phyloP scores from a whole-genome alignment of 495 filamentous ascomycete genomes.

The Coniosporium apollinis region DNA sequence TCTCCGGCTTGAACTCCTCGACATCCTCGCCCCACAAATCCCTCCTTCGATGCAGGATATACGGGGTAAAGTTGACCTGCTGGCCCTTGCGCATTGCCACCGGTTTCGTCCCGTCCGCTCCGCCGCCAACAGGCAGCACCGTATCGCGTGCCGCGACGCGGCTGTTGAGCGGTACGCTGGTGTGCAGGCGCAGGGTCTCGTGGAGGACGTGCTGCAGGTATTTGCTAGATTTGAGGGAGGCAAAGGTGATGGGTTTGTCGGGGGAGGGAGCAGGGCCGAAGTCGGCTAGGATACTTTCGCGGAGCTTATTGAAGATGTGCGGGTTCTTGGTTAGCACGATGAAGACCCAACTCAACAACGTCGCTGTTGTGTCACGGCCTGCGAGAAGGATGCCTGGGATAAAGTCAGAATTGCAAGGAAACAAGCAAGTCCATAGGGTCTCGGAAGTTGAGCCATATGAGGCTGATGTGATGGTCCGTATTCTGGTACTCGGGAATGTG shows the following conservation, averaged over 20 bases:
- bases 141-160: slow-evolving; percentile 8
- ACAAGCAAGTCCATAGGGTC: no score
- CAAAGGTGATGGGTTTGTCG: slow-evolving; percentile 6
- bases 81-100: slow-evolving; percentile 12
- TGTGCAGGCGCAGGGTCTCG: slow-evolving; percentile 13
- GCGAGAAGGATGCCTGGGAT: slow-evolving; percentile 18
- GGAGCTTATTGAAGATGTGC: slow-evolving; percentile 7
- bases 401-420: no score
- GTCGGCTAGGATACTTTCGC: slow-evolving; percentile 1
- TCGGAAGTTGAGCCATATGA: no score
- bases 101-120: slow-evolving; percentile 6
- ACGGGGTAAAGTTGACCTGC: slow-evolving; percentile 6
- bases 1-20: slow-evolving; percentile 12
- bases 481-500: no score
- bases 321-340: slow-evolving; percentile 3
- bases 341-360: slow-evolving; percentile 10
- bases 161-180: slow-evolving; percentile 9
- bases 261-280: slow-evolving; percentile 1
- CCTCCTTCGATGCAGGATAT: slow-evolving; percentile 13
- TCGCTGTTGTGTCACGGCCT: slow-evolving; percentile 21
- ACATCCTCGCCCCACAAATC: slow-evolving; percentile 13
- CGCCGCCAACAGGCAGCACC: slow-evolving; percentile 12
- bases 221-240: slow-evolving; percentile 7
- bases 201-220: slow-evolving; percentile 12
- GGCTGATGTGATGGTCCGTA: no score